Conservation (phyloP, 192 early-diverging fungal species). For the Neocallimastix lanati region DNA sequence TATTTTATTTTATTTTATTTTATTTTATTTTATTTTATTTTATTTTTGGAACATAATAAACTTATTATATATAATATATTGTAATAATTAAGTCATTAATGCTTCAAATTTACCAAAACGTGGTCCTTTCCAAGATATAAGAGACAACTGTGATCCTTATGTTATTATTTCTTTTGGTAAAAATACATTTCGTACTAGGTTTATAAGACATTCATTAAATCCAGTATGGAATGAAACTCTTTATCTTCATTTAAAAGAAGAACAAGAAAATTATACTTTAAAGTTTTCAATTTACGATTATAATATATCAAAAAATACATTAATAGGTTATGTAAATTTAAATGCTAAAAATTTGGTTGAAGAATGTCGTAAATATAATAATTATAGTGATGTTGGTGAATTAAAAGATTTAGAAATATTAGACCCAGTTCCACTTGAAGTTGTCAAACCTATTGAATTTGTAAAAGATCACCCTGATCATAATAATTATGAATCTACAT, state of each 20-base stretch:
- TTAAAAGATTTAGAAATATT: neutral
- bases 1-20: too few relatives aligned
- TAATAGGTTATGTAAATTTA: slow-evolving; percentile 26
- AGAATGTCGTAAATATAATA: slow-evolving; percentile 6
- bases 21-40: too few relatives aligned
- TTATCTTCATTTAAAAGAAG: slow-evolving; percentile 28
- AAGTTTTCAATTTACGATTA: slow-evolving; percentile 47
- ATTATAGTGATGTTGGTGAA: neutral
- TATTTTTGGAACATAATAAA: too few relatives aligned
- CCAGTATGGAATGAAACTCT: slow-evolving; percentile 60
- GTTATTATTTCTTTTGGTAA: slow-evolving; percentile 49
- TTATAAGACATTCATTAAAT: slow-evolving; percentile 42
- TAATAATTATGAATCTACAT: slow-evolving; percentile 15
- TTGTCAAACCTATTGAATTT: neutral
- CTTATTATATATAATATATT: too few relatives aligned
- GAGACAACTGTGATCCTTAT: slow-evolving; percentile 70
- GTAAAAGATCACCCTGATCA: neutral
- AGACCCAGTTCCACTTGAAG: neutral
- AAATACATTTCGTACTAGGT: slow-evolving; percentile 48
- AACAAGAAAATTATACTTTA: slow-evolving; percentile 15
- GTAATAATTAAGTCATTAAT: slow-evolving; percentile 8
- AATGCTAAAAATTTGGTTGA: slow-evolving; percentile 28
- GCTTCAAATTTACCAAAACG: slow-evolving; percentile 15
- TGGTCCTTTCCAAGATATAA: slow-evolving; percentile 16
- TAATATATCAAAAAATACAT: slow-evolving; percentile 52